Evolutionary conservation across 257 asterid species (phyloP).

Genomic region (Avicennia marina): DNA sequence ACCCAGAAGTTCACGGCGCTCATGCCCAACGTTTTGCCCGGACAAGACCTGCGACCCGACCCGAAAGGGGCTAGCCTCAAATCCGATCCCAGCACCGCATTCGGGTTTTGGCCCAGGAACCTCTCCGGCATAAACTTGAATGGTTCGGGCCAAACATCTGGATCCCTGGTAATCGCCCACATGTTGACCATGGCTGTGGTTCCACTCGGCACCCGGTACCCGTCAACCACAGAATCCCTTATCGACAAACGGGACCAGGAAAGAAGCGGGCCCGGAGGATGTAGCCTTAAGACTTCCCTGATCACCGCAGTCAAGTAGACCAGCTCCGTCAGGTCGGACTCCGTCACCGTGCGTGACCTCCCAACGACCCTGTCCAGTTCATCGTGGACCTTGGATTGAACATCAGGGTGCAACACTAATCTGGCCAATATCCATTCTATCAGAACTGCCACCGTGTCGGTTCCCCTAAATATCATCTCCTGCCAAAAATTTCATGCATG

Average conservation of each 20-base stretch:
- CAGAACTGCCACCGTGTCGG: slow-evolving; percentile 70
- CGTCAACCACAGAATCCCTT: slow-evolving; percentile 50
- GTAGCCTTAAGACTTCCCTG: slow-evolving; percentile 67
- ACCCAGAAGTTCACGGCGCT: slow-evolving; percentile 61
- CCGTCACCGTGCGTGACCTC: slow-evolving; percentile 40
- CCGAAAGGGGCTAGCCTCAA: slow-evolving; percentile 75
- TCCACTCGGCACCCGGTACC: slow-evolving; percentile 63
- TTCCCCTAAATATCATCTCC: slow-evolving; percentile 93
- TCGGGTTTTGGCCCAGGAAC: too few species aligned
- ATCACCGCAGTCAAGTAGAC: slow-evolving; percentile 62
- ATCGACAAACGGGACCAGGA: slow-evolving; percentile 81
- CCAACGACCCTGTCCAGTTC: slow-evolving; percentile 63
- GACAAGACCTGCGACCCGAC: slow-evolving; percentile 79
- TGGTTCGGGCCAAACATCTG: slow-evolving; percentile 54
- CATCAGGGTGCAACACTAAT: slow-evolving; percentile 55
- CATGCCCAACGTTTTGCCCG: slow-evolving; percentile 64
- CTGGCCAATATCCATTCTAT: slow-evolving; percentile 85
- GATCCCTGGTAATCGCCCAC: slow-evolving; percentile 89
- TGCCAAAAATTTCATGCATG: slow-evolving; percentile 15
- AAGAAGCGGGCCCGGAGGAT: slow-evolving; percentile 91
- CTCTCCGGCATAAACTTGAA: slow-evolving; percentile 55
- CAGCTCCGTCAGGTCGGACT: slow-evolving; percentile 44
- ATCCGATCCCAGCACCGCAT: too few species aligned
- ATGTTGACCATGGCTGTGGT: slow-evolving; percentile 84
- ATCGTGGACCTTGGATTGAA: slow-evolving; percentile 49